These are phyloP conservation scores for Trypanosoma lewisi DNA, from an alignment of 208 protist genomes.

Conservation along the genomic window DNA sequence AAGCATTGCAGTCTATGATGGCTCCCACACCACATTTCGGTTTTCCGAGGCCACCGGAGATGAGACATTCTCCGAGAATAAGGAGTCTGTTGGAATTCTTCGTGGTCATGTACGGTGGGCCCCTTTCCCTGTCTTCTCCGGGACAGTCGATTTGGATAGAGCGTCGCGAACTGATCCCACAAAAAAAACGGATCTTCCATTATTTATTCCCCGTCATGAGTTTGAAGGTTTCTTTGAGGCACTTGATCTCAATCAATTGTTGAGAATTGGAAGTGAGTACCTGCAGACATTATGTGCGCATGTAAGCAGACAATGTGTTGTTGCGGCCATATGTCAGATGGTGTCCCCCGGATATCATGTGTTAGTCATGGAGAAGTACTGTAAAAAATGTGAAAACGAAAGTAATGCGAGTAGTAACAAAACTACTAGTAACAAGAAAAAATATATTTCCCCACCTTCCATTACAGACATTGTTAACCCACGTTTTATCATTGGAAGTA, in stretches of 20 bases:
- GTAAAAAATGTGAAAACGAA: not conserved
- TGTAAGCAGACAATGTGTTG: conserved; percentile 31
- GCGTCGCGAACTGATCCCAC: conserved; percentile 11
- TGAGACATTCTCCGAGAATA: conserved; percentile 28
- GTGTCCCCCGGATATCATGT: conserved; percentile 29
- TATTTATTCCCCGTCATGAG: conserved; percentile 33
- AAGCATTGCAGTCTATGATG: conserved; percentile 17
- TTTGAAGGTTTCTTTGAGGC: conserved; percentile 31
- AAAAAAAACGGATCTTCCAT: conserved; percentile 12
- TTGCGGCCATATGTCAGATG: conserved; percentile 25
- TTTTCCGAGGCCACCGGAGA: conserved; percentile 41
- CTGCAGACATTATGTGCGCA: conserved; percentile 27
- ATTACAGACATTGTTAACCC: conserved; percentile 7
- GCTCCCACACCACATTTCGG: conserved; percentile 31
- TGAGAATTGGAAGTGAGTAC: conserved; percentile 22
- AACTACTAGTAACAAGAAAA: too few relatives aligned
- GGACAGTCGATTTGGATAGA: conserved; percentile 30
- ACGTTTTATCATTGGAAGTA: conserved; percentile 19
- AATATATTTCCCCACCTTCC: not conserved
- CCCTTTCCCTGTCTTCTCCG: conserved; percentile 28
- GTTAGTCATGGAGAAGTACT: conserved; percentile 6
- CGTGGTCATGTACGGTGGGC: conserved; percentile 38
- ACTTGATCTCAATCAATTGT: conserved; percentile 21
- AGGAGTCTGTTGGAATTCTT: conserved; percentile 31
- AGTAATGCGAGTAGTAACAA: too few relatives aligned